phyloP scores from a whole-genome alignment of 2,329 filamentous ascomycete genomes.

The Graphium sp. region DNA sequence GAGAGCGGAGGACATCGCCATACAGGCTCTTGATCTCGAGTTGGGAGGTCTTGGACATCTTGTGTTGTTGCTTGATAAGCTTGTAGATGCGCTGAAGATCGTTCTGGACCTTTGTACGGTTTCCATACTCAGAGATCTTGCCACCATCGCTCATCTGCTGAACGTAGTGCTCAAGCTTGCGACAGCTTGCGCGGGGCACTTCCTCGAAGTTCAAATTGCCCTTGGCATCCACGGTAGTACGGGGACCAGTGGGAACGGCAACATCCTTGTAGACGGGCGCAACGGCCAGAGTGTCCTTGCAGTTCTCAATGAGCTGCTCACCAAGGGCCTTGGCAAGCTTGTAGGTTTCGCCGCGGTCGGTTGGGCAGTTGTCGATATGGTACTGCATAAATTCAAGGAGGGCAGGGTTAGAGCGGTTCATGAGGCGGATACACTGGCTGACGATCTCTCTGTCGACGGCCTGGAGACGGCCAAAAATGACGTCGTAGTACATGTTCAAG shows the following conservation, averaged over 20 bases:
- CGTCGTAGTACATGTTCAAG: conserved; percentile 96
- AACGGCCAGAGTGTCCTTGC: conserved; percentile 72
- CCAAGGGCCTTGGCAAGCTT: conserved; percentile 92
- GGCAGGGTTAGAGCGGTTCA: conserved; percentile 95
- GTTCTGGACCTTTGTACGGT: conserved; percentile 93
- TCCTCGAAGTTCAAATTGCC: conserved; percentile 91
- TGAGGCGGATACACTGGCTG: conserved; percentile 95
- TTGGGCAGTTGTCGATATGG: conserved; percentile 96
- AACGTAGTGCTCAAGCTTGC: conserved; percentile 96
- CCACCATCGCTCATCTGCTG: conserved; percentile 97
- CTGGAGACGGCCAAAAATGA: conserved; percentile 90
- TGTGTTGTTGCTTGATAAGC: conserved; percentile 96
- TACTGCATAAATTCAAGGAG: conserved; percentile 99
- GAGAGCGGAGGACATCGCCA: conserved; percentile 79
- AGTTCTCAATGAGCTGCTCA: conserved; percentile 90
- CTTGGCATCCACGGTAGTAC: conserved; percentile 79
- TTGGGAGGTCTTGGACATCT: conserved; percentile 79
- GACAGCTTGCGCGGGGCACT: conserved; percentile 68
- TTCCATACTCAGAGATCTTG: conserved; percentile 97
- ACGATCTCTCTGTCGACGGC: conserved; percentile 95
- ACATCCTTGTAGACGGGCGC: conserved; percentile 95
- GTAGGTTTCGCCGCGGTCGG: conserved; percentile 93
- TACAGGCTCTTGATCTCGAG: conserved; percentile 94
- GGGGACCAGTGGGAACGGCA: conserved; percentile 74
- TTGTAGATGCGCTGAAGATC: conserved; percentile 93